phyloP scores from a whole-genome alignment of 768 basidiomycete species.

The Steccherinum ochraceum region DNA sequence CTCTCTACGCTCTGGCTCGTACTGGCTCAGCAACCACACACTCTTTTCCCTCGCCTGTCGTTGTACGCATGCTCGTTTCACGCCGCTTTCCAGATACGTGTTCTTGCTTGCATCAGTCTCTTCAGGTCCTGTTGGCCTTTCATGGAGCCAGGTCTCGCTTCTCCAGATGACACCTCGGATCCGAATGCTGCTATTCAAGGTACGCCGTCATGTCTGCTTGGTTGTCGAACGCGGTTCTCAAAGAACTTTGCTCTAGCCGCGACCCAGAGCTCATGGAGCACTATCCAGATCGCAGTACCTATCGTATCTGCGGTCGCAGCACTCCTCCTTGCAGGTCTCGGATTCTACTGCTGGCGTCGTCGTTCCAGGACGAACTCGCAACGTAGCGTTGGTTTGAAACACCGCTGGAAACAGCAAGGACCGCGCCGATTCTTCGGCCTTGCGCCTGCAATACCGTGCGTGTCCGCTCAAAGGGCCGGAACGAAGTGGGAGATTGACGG shows the following conservation, averaged over 20 bases:
- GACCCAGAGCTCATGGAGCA: conserved; percentile 5
- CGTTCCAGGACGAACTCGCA: conserved; percentile 8
- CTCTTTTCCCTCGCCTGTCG: no score
- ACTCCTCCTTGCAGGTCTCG: conserved; percentile 13
- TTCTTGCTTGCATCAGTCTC: no score
- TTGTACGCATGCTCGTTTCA: no score
- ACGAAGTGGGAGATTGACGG: conserved; percentile 16
- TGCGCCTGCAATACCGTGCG: conserved; percentile 6
- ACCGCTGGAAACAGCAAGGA: conserved; percentile 10
- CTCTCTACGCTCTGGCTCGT: no score
- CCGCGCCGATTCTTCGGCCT: conserved; percentile 14
- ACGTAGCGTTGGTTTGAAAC: conserved; percentile 2
- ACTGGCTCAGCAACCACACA: no score
- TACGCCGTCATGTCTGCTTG: no score
- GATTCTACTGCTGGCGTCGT: conserved; percentile 20
- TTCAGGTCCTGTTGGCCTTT: no score
- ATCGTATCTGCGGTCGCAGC: conserved; percentile 27
- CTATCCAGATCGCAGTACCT: conserved; percentile 28
- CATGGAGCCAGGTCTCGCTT: no score
- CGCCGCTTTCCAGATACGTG: no score
- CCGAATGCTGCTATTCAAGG: conserved; percentile 6
- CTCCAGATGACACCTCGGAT: conserved; percentile 7
- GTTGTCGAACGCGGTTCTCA: no score
- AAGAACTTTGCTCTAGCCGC: no score
- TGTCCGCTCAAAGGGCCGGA: neutral